phyloP scores from a whole-genome alignment of 805 yeast species.

The Zygosaccharomyces bisporus region DNA sequence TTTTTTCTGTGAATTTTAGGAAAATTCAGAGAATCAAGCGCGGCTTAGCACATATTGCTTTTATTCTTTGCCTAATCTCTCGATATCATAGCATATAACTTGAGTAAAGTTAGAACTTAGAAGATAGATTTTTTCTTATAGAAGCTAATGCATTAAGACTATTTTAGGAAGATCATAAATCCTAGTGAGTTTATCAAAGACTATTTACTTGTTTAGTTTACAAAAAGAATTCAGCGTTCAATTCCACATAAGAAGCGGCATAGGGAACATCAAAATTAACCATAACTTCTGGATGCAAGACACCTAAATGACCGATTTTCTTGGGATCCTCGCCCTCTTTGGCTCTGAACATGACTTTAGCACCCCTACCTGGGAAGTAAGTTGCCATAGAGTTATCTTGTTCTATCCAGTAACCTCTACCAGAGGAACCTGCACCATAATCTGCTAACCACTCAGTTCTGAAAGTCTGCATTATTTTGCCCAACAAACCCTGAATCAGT shows the following conservation, averaged over 20 bases:
- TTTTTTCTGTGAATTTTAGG: background rate
- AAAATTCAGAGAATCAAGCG: too few species aligned
- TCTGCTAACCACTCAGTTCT: conserved; percentile 79
- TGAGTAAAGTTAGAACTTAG: conserved; percentile 47
- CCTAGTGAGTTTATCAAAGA: conserved; percentile 12
- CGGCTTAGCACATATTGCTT: background rate
- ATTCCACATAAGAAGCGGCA: conserved; percentile 88
- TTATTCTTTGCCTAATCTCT: background rate
- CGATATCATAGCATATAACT: conserved; percentile 14
- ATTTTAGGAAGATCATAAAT: conserved; percentile 5
- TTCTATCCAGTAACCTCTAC: conserved; percentile 85
- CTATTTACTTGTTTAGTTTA: conserved; percentile 30
- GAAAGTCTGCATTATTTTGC: conserved; percentile 93
- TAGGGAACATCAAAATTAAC: conserved; percentile 82
- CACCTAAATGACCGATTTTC: conserved; percentile 83
- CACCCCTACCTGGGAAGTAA: conserved; percentile 97
- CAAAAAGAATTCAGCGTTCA: conserved; percentile 83
- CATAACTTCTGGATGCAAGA: conserved; percentile 92
- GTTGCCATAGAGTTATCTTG: conserved; percentile 63
- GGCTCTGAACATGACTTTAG: conserved; percentile 72
- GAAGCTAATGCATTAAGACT: background rate
- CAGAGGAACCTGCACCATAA: conserved; percentile 41
- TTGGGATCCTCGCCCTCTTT: conserved; percentile 53
- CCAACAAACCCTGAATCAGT: conserved; percentile 87
- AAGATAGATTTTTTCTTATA: conserved; percentile 38